Evolutionary conservation across 805 yeast species (phyloP).

Genomic region (Torulaspora maleeae): DNA sequence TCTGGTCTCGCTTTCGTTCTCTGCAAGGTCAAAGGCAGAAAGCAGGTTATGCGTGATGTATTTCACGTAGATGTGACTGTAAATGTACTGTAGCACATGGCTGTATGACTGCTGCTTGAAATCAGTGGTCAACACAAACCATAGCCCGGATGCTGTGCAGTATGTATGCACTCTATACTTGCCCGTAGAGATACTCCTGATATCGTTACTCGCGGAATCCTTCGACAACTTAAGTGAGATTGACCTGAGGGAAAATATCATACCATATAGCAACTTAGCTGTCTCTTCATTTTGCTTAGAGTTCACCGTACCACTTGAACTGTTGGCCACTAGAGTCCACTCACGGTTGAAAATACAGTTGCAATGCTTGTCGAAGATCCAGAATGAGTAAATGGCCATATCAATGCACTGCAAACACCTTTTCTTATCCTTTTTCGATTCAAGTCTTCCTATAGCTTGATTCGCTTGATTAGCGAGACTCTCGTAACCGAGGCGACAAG

Average conservation of each 20-base stretch:
- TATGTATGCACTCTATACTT: conserved; percentile 72
- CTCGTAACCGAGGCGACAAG: not conserved
- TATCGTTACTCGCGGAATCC: conserved; percentile 31
- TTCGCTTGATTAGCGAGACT: not conserved
- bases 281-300: conserved; percentile 59
- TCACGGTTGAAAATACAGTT: conserved; percentile 80
- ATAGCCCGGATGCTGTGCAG: conserved; percentile 75
- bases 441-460: not conserved
- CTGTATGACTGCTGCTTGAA: conserved; percentile 32
- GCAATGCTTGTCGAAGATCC: conserved; percentile 91
- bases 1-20: conserved; percentile 26
- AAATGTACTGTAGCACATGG: conserved; percentile 31
- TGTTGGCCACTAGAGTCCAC: conserved; percentile 44
- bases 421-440: not conserved
- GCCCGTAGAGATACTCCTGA: conserved; percentile 54
- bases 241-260: conserved; percentile 71
- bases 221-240: conserved; percentile 53
- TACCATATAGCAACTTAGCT: conserved; percentile 81
- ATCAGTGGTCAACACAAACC: conserved; percentile 73
- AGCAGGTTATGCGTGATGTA: conserved; percentile 31
- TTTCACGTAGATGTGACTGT: conserved; percentile 32
- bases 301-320: conserved; percentile 42
- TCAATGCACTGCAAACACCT: not conserved
- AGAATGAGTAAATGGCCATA: conserved; percentile 72
- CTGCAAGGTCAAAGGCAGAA: conserved; percentile 34